Evolutionary conservation across 176 grass and related monocot genomes (phyloP), one percentile per base, ranked within the genome.

Genomic region (Aechmea fasciata): DNA sequence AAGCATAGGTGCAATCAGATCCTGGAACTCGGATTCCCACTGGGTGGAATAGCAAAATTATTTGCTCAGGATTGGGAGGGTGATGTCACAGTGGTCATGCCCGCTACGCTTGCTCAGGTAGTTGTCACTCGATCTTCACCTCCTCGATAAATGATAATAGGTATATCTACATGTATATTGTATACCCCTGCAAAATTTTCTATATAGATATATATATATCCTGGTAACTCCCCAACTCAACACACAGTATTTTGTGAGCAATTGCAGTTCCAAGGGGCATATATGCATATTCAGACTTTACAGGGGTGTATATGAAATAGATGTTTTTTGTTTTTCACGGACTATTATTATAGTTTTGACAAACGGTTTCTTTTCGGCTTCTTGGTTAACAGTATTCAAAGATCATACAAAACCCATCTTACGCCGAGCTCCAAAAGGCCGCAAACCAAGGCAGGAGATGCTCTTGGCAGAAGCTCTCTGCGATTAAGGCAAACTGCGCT

Each of bases 61-160:
- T 96, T 96, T 71, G 91, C 91, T 65, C 91, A 96, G 83, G 87
- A 96, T 50, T 96, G 91, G 91, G 91, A 96, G 79, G 91, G 91
- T 57, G 91, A 96, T 72, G 85, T 96, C 50, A 96, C 91, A 50
- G 28, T 96, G 28, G 91, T 96, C 78, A 96, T 96, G 91, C 91
- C 91, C 17, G 91, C 91, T 50, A 96, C 91, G 54, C 77, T 96
- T 87, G 87, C 84, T 62, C 91, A 96, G 87, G 91, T 78, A 63
- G 14, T 71, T 61, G 10, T 41, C 33, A 41, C 33, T 41, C 22
- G 22, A 23, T 23, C 33, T 41, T 41, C 33, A 41, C 33, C 33
- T 41, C 33, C 33, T 41, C 22, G 22, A 23, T 23, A 23, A 23
- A 23, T 41, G 33, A 41, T 41, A 41, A 41, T 41, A 41, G 33